These are phyloP conservation scores for Glonium stellatum DNA, from an alignment of 495 filamentous ascomycete species.

Conservation along the genomic window DNA sequence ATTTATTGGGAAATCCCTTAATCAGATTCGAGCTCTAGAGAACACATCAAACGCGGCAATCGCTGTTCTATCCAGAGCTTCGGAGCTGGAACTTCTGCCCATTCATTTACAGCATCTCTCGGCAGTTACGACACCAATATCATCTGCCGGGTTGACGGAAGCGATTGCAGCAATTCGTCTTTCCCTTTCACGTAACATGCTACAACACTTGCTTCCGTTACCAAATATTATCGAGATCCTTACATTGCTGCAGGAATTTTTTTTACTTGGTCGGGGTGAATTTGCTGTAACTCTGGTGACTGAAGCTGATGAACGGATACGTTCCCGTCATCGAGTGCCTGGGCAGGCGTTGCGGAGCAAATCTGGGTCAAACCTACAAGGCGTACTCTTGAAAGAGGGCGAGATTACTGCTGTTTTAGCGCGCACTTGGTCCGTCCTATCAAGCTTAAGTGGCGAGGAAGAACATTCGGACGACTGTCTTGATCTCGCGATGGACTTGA, in stretches of 20 bases:
- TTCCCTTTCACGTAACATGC: constrained; percentile 69
- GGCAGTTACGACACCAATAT: constrained; percentile 63
- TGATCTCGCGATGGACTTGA: constrained; percentile 69
- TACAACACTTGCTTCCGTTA: constrained; percentile 73
- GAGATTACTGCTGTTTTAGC: constrained; percentile 70
- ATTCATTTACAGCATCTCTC: constrained; percentile 70
- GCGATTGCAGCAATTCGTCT: constrained; percentile 69
- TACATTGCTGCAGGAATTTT: constrained; percentile 72
- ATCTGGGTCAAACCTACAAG: constrained; percentile 38
- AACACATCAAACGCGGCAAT: constrained; percentile 30
- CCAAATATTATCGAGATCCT: constrained; percentile 69
- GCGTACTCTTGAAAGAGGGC: constrained; percentile 72
- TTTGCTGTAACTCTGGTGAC: constrained; percentile 80
- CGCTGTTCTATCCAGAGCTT: constrained; percentile 40
- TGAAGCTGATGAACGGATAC: constrained; percentile 71
- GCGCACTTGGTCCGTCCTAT: constrained; percentile 69
- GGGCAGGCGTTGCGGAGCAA: constrained; percentile 34
- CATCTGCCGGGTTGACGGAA: constrained; percentile 57
- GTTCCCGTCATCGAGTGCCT: constrained; percentile 41
- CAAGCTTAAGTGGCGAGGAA: constrained; percentile 60
- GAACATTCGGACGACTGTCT: constrained; percentile 68
- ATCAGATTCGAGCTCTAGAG: constrained; percentile 60
- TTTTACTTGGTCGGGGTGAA: constrained; percentile 80
- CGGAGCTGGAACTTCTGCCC: constrained; percentile 59
- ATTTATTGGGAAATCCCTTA: constrained; percentile 83